Percentiles rank a stretch among this genome's conserved stretches.
Evolutionary conservation across 140 eudicot genomes (phyloP).

Genomic region (Senecio squalidus): DNA sequence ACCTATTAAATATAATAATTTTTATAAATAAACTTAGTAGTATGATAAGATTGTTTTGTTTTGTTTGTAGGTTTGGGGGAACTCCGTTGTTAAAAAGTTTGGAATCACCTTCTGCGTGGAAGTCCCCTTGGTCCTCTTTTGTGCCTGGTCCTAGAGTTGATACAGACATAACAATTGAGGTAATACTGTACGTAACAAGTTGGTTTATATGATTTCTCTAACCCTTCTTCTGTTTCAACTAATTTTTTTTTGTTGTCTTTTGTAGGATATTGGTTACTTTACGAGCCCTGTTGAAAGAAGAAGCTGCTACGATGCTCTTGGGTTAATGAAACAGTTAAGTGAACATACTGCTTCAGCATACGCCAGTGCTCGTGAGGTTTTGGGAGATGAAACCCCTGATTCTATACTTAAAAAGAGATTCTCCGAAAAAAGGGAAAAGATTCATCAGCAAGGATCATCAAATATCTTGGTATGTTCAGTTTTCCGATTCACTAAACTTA

Average conservation of each 20-base stretch:
- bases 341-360: constrained; percentile 68
- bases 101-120: constrained; percentile 90
- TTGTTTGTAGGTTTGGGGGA: constrained; percentile 41
- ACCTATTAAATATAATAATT: too few species aligned
- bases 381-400: constrained; percentile 82
- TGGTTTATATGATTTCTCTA: background rate
- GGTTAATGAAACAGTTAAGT: constrained; percentile 70
- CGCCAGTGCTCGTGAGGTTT: constrained; percentile 66
- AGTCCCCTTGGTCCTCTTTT: constrained; percentile 77
- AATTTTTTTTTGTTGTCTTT: background rate
- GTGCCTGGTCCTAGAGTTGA: constrained; percentile 65
- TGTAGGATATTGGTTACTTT: constrained; percentile 67
- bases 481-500: too few species aligned
- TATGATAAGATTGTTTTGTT: background rate
- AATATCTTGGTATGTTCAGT: constrained; percentile 42
- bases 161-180: constrained; percentile 79
- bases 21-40: too few species aligned
- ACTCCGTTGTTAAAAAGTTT: constrained; percentile 57
- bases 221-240: background rate
- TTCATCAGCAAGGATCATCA: constrained; percentile 24
- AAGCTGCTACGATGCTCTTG: constrained; percentile 73
- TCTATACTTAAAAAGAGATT: constrained; percentile 44
- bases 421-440: constrained; percentile 18
- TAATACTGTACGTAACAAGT: too few species aligned
- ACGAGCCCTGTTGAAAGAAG: constrained; percentile 67